These are phyloP conservation scores for Fraxinus albicans DNA, from an alignment of 305 asterid species.

Conservation along the genomic window DNA sequence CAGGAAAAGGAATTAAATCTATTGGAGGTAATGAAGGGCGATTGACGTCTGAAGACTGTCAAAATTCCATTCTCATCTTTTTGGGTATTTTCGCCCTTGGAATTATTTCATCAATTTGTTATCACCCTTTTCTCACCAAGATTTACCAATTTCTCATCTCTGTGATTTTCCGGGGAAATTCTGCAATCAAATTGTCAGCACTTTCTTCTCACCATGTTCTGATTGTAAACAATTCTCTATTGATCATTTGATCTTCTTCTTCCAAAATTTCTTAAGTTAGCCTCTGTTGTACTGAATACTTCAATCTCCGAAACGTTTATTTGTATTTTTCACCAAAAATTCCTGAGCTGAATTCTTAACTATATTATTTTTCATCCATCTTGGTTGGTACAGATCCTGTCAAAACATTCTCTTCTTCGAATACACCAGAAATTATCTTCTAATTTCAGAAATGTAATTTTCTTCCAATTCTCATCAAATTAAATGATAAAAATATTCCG, in stretches of 20 bases:
- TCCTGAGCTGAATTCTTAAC: not conserved
- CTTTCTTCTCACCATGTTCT: not conserved
- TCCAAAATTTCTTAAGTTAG: not conserved
- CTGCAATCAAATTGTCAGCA: not conserved
- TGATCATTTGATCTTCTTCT: not conserved
- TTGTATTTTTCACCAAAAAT: not conserved
- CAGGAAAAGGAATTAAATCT: not conserved
- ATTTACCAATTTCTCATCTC: not conserved
- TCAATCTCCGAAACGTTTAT: not conserved
- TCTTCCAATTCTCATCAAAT: not conserved
- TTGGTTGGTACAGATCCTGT: not conserved
- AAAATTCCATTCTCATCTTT: not conserved
- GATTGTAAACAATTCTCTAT: not conserved
- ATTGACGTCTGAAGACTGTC: not conserved
- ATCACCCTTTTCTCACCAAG: constrained; percentile 10
- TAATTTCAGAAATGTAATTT: not conserved
- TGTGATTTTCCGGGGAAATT: not conserved
- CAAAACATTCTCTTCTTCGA: not conserved
- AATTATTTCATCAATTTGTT: constrained; percentile 19
- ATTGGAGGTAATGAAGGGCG: constrained; percentile 26
- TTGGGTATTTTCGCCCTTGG: not conserved
- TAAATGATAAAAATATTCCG: not conserved
- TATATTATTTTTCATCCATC: not conserved
- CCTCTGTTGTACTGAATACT: not conserved
- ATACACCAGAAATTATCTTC: not conserved